phyloP scores from a whole-genome alignment of 2,329 filamentous ascomycete species.

The Juglanconis juglandina region DNA sequence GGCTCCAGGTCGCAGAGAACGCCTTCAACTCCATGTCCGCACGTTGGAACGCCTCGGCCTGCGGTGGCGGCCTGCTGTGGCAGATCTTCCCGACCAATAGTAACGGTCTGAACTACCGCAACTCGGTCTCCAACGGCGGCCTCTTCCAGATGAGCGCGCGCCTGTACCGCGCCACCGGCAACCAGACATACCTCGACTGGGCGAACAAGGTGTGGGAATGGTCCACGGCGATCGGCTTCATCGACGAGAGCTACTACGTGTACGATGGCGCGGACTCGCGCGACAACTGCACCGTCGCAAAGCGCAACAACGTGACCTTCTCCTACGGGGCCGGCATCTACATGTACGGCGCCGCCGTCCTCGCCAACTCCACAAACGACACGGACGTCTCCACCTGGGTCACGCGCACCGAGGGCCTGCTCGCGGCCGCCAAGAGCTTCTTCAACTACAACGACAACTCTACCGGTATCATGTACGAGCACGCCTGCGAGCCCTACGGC shows the following conservation, averaged over 20 bases:
- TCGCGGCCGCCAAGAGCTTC: slow-evolving; percentile 50
- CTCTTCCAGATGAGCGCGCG: slow-evolving; percentile 79
- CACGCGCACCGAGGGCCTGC: slow-evolving; percentile 47
- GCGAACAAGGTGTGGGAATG: slow-evolving; percentile 66
- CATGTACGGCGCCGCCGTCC: slow-evolving; percentile 60
- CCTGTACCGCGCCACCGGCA: slow-evolving; percentile 66
- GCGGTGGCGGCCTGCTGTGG: slow-evolving; percentile 73
- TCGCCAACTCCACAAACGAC: slow-evolving; percentile 62
- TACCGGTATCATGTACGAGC: slow-evolving; percentile 62
- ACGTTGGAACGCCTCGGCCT: slow-evolving; percentile 67
- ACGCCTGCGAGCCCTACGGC: slow-evolving; percentile 57
- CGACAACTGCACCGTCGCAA: slow-evolving; percentile 49
- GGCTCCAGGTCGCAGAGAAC: slow-evolving; percentile 65
- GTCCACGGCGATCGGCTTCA: slow-evolving; percentile 53
- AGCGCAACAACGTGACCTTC: slow-evolving; percentile 52
- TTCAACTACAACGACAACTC: slow-evolving; percentile 51
- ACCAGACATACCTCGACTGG: slow-evolving; percentile 65
- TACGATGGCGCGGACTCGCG: slow-evolving; percentile 58
- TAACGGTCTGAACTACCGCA: slow-evolving; percentile 79
- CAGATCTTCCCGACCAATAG: slow-evolving; percentile 74
- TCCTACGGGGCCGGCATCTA: slow-evolving; percentile 65
- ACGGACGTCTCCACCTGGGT: slow-evolving; percentile 53
- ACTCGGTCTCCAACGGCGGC: slow-evolving; percentile 75
- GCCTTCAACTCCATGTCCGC: slow-evolving; percentile 68
- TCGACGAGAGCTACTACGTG: slow-evolving; percentile 53